Conservation (phyloP, 305 asterid genomes). For the Fraxinus latifolia region DNA sequence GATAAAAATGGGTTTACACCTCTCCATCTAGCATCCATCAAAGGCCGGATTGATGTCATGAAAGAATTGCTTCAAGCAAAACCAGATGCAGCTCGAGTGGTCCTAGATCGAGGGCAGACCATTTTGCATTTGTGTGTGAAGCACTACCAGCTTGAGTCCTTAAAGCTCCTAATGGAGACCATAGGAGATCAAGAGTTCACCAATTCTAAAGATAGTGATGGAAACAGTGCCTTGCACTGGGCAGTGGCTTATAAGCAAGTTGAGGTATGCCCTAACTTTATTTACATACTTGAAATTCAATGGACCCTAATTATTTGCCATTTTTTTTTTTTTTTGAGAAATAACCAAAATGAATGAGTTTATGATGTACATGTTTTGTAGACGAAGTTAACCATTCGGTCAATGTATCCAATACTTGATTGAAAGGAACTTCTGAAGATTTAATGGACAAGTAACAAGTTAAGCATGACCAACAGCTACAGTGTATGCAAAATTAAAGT, state of each 20-base stretch:
- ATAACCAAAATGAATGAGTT: neutral
- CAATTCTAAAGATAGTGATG: constrained; percentile 23
- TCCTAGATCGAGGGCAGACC: neutral
- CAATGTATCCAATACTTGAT: neutral
- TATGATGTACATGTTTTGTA: neutral
- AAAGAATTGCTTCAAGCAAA: constrained; percentile 22
- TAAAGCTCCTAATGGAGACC: constrained; percentile 13
- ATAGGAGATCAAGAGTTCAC: constrained; percentile 13
- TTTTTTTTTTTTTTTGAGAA: too few species aligned
- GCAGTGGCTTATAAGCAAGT: constrained; percentile 33
- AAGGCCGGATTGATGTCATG: constrained; percentile 27
- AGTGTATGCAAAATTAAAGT: neutral
- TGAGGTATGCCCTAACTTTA: constrained; percentile 19
- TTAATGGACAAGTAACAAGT: neutral
- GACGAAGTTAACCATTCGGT: neutral
- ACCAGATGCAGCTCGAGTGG: constrained; percentile 26
- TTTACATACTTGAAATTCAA: neutral
- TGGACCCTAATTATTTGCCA: neutral
- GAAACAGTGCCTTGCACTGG: constrained; percentile 36
- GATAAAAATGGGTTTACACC: constrained; percentile 40
- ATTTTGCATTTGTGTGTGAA: constrained; percentile 40
- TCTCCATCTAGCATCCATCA: constrained; percentile 34
- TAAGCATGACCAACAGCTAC: neutral
- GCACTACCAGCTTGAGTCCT: constrained; percentile 31
- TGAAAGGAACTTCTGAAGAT: neutral